These are phyloP conservation scores for Phaeosphaeria sp. DNA, from an alignment of 2,329 filamentous ascomycete genomes.

Conservation along the genomic window DNA sequence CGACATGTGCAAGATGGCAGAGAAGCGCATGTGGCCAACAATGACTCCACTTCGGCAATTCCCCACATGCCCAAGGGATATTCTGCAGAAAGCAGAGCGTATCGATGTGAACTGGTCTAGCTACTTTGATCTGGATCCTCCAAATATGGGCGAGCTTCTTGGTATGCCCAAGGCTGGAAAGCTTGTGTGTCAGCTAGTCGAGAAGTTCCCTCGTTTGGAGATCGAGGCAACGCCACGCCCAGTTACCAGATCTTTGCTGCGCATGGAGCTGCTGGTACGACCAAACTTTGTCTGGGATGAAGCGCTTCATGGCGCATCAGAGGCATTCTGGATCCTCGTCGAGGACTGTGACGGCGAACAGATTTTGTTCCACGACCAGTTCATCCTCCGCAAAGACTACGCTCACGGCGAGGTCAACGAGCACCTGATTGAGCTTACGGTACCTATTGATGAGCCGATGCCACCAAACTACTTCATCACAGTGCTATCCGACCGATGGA, in stretches of 20 bases:
- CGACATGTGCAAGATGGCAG: slow-evolving; percentile 97
- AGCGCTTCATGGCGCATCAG: slow-evolving; percentile 81
- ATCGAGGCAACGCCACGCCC: slow-evolving; percentile 94
- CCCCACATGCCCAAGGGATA: slow-evolving; percentile 75
- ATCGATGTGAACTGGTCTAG: slow-evolving; percentile 93
- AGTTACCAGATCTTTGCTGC: slow-evolving; percentile 90
- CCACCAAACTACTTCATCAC: slow-evolving; percentile 99
- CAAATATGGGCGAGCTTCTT: slow-evolving; percentile 92
- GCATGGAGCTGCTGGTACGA: slow-evolving; percentile 87
- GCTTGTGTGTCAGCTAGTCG: slow-evolving; percentile 82
- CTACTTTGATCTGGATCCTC: slow-evolving; percentile 96
- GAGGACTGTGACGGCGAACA: slow-evolving; percentile 98
- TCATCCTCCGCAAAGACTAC: slow-evolving; percentile 89
- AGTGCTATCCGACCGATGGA: slow-evolving; percentile 94
- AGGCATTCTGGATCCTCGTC: slow-evolving; percentile 96
- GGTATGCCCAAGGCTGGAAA: slow-evolving; percentile 88
- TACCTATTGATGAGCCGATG: slow-evolving; percentile 96
- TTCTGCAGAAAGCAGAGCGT: slow-evolving; percentile 89
- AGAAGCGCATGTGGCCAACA: slow-evolving; percentile 99
- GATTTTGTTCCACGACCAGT: slow-evolving; percentile 92
- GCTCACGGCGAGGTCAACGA: slow-evolving; percentile 86
- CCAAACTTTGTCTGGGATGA: slow-evolving; percentile 98
- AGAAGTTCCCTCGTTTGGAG: slow-evolving; percentile 92
- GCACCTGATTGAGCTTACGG: slow-evolving; percentile 94
- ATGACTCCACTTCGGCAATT: slow-evolving; percentile 97